Conservation (phyloP, 108 stramenopile genomes). For the Mayamaea pseudoterrestris region DNA sequence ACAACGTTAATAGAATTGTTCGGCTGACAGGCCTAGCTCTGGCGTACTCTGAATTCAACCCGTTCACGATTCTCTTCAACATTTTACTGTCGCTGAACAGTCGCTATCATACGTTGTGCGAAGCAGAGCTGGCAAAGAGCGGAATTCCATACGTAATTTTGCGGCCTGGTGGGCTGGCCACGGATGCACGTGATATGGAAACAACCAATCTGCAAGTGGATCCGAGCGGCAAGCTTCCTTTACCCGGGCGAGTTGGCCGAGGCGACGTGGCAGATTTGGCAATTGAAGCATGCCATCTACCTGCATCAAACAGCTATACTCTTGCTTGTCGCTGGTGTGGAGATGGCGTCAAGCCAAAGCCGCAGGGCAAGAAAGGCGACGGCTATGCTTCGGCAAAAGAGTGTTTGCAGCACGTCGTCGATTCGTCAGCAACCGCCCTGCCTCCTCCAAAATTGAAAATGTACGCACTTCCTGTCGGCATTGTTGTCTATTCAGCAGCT, state of each 20-base stretch:
- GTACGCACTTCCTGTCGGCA: neutral
- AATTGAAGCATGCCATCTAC: neutral
- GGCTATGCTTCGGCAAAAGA: constrained; percentile 8
- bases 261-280: constrained; percentile 9
- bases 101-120: constrained; percentile 3
- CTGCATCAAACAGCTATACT: neutral
- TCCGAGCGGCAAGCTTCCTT: neutral
- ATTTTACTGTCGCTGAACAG: constrained; percentile 6
- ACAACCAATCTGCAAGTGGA: constrained; percentile 11
- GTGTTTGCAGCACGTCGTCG: neutral
- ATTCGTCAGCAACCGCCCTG: neutral
- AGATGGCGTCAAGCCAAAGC: constrained; percentile 11
- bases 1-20: constrained; percentile 8
- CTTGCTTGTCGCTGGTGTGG: constrained; percentile 10
- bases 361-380: constrained; percentile 14
- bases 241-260: constrained; percentile 7
- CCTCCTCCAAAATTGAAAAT: neutral
- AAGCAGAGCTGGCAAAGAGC: neutral
- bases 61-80: constrained; percentile 8
- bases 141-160: constrained; percentile 2
- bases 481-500: neutral
- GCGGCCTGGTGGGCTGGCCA: constrained; percentile 9
- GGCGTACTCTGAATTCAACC: constrained; percentile 6
- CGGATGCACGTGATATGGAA: constrained; percentile 1
- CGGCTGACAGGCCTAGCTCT: constrained; percentile 8